Percentiles rank a stretch among this genome's conserved stretches.
Conservation (phyloP, 23 red algal genomes). For the Gracilaria vermiculophylla region DNA sequence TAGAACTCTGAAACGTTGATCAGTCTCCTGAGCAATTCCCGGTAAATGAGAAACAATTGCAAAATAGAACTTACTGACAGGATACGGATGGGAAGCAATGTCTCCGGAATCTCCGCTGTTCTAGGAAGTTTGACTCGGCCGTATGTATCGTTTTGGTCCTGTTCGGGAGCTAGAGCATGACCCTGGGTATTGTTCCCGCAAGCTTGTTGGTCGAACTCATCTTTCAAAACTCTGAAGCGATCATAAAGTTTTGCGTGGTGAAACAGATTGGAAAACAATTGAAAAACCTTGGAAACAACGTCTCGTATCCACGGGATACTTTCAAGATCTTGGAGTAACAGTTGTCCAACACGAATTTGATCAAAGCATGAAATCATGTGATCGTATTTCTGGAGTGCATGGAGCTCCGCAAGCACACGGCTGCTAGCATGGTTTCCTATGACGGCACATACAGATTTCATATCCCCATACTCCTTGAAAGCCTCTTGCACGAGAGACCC, state of each 20-base stretch:
- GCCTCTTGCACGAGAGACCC: background rate
- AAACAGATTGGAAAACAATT: background rate
- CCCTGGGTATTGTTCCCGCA: background rate
- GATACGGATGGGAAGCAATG: too few relatives aligned
- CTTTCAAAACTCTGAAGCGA: background rate
- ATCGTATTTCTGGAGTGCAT: background rate
- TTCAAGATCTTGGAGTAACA: background rate
- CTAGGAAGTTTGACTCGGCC: too few relatives aligned
- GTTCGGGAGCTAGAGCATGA: background rate
- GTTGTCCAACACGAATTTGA: background rate
- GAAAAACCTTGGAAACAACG: background rate
- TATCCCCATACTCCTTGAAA: background rate
- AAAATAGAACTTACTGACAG: too few relatives aligned
- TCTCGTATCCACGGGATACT: background rate
- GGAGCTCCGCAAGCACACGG: background rate
- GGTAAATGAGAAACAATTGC: too few relatives aligned
- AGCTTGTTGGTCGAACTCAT: too few relatives aligned
- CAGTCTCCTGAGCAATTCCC: background rate
- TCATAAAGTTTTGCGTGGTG: background rate
- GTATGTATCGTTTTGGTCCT: too few relatives aligned
- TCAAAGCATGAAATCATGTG: background rate
- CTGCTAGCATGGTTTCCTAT: background rate
- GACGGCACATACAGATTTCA: background rate
- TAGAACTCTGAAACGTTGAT: background rate
- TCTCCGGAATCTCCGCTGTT: too few relatives aligned